phyloP scores from a whole-genome alignment of 176 grass and related monocot species.

The Oryza longistaminata region DNA sequence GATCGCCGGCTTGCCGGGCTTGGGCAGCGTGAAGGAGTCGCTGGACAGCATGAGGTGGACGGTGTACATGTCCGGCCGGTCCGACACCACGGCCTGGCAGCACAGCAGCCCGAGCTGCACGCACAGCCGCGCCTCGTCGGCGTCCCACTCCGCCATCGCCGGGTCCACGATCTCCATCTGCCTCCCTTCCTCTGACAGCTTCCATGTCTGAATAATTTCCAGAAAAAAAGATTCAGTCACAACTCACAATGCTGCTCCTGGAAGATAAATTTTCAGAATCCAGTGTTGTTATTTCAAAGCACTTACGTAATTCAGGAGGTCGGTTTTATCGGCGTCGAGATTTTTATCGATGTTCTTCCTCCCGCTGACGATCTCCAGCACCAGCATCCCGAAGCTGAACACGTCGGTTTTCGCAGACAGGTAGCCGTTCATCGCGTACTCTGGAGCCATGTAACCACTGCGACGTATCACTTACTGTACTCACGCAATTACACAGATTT shows the following conservation, averaged over 20 bases:
- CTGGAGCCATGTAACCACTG: constrained; percentile 99
- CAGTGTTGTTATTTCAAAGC: no score
- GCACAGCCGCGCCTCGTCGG: constrained; percentile 57
- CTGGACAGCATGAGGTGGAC: constrained; percentile 84
- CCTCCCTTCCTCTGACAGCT: constrained; percentile 60
- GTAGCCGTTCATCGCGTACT: constrained; percentile 89
- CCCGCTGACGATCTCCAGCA: constrained; percentile 87
- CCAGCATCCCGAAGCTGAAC: constrained; percentile 90
- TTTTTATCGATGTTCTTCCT: constrained; percentile 81
- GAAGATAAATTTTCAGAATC: no score
- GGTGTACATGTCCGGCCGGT: constrained; percentile 82
- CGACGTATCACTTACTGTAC: constrained; percentile 15
- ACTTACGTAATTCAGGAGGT: constrained; percentile 77
- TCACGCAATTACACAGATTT: background rate
- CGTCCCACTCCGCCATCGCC: constrained; percentile 40
- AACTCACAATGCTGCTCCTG: background rate
- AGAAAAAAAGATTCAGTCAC: background rate
- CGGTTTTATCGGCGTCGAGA: constrained; percentile 46
- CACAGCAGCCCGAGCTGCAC: constrained; percentile 86
- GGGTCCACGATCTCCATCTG: constrained; percentile 67
- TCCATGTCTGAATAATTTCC: constrained; percentile 66
- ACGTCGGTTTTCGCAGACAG: constrained; percentile 85
- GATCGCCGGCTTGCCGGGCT: constrained; percentile 73
- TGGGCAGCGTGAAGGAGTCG: constrained; percentile 77
- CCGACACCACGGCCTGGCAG: constrained; percentile 75